Evolutionary conservation across 2,329 filamentous ascomycete genomes (phyloP).

Genomic region (Drechslera avenae): DNA sequence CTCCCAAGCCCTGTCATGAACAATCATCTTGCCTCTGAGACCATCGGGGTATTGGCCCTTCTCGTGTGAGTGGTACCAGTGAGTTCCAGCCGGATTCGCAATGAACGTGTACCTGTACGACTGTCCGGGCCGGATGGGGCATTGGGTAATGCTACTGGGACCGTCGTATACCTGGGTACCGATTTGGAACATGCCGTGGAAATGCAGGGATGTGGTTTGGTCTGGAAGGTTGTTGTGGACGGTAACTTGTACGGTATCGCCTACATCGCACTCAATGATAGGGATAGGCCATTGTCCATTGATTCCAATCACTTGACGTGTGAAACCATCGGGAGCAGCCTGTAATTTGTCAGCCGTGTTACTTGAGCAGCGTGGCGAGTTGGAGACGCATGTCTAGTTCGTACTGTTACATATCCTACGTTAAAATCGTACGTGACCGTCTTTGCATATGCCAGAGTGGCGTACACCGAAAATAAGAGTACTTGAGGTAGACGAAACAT

Average conservation of each 20-base stretch:
- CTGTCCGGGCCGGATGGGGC: conserved; percentile 62
- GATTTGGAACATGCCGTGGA: conserved; percentile 55
- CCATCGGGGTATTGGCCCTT: conserved; percentile 50
- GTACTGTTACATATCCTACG: conserved; percentile 57
- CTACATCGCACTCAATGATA: conserved; percentile 64
- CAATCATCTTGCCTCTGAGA: conserved; percentile 46
- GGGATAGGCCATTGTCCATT: conserved; percentile 65
- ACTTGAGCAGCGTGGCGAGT: too few relatives aligned
- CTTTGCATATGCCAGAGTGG: conserved; percentile 26
- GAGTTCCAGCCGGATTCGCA: conserved; percentile 56
- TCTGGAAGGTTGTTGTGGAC: conserved; percentile 40
- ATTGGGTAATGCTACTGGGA: conserved; percentile 73
- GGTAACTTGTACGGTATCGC: conserved; percentile 47
- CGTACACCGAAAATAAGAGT: conserved; percentile 8
- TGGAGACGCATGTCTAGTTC: too few relatives aligned
- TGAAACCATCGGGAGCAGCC: conserved; percentile 65
- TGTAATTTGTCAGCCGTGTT: neutral
- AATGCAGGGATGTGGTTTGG: conserved; percentile 49
- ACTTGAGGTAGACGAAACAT: conserved; percentile 13
- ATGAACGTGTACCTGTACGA: conserved; percentile 72
- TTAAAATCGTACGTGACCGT: conserved; percentile 58
- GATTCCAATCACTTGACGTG: conserved; percentile 74
- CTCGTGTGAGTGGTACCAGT: conserved; percentile 71
- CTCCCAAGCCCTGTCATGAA: conserved; percentile 49
- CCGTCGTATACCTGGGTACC: conserved; percentile 73